Conservation (phyloP, 2,329 filamentous ascomycete species). For the Penicillium sp. region DNA sequence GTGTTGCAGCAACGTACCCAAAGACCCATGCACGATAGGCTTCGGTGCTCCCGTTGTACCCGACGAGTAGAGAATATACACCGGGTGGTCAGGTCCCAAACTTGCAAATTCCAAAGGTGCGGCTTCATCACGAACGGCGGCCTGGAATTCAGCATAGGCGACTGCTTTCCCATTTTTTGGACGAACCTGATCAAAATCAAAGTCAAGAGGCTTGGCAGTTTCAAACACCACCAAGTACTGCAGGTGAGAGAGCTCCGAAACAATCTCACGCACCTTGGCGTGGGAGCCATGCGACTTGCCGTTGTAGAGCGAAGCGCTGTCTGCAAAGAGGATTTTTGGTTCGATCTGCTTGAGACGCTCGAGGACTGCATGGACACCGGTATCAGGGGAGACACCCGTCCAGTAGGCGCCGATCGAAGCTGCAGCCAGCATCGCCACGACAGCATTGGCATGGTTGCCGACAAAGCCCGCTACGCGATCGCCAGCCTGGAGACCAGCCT, state of each 20-base stretch:
- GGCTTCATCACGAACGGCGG: slow-evolving; percentile 39
- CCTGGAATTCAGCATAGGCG: slow-evolving; percentile 48
- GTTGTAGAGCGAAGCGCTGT: slow-evolving; percentile 88
- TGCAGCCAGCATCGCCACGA: slow-evolving; percentile 83
- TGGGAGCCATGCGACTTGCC: slow-evolving; percentile 81
- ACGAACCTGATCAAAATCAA: slow-evolving; percentile 36
- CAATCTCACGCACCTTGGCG: slow-evolving; percentile 75
- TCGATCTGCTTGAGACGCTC: slow-evolving; percentile 83
- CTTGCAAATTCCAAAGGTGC: slow-evolving; percentile 65
- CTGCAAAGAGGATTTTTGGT: slow-evolving; percentile 77
- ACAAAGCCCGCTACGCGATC: slow-evolving; percentile 71
- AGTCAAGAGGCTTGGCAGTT: slow-evolving; percentile 51
- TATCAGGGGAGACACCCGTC: slow-evolving; percentile 92
- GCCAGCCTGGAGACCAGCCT: slow-evolving; percentile 60
- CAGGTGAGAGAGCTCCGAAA: slow-evolving; percentile 63
- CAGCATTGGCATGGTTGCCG: slow-evolving; percentile 81
- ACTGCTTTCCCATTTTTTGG: slow-evolving; percentile 39
- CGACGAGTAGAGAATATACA: slow-evolving; percentile 91
- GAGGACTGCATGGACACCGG: slow-evolving; percentile 83
- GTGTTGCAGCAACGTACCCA: slow-evolving; percentile 89
- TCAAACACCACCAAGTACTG: slow-evolving; percentile 71
- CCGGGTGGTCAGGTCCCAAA: slow-evolving; percentile 77
- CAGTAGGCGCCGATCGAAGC: slow-evolving; percentile 82
- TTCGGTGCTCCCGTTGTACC: slow-evolving; percentile 87
- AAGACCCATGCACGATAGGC: slow-evolving; percentile 87